Percentiles rank a stretch among this genome's conserved stretches.
Evolutionary conservation across 805 yeast species (phyloP).

Genomic region (Scheffersomyces amazonensis): DNA sequence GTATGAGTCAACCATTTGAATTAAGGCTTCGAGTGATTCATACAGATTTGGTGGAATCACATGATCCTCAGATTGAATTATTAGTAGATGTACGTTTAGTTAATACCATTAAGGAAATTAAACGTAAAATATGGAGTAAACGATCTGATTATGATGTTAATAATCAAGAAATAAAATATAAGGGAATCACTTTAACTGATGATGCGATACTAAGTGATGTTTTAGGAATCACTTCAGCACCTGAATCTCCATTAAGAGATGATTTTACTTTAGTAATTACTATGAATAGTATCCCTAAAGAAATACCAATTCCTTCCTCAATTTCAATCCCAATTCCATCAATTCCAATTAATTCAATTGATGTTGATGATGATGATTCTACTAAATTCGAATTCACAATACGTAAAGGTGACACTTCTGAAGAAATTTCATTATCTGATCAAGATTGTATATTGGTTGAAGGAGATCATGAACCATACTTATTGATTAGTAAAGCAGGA

Average conservation of each 20-base stretch:
- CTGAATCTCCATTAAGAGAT: background rate
- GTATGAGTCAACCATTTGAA: slow-evolving; percentile 4
- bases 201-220: slow-evolving; percentile 8
- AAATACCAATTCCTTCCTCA: too few relatives aligned
- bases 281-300: background rate
- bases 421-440: slow-evolving; percentile 22
- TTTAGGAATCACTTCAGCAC: slow-evolving; percentile 6
- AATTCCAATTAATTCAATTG: too few relatives aligned
- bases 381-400: slow-evolving; percentile 22
- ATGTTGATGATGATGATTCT: background rate
- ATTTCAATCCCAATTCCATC: too few relatives aligned
- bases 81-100: slow-evolving; percentile 14
- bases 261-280: background rate
- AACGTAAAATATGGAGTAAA: slow-evolving; percentile 25
- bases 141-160: slow-evolving; percentile 14
- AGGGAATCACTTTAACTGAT: slow-evolving; percentile 10
- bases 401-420: slow-evolving; percentile 9
- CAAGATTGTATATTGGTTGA: slow-evolving; percentile 45
- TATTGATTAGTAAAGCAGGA: slow-evolving; percentile 37
- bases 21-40: slow-evolving; percentile 2
- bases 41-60: background rate
- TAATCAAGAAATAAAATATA: slow-evolving; percentile 6
- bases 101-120: slow-evolving; percentile 20
- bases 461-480: slow-evolving; percentile 30
- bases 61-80: slow-evolving; percentile 1